Conservation (phyloP, 495 filamentous ascomycete genomes). For the Eremomyces bilateralis region DNA sequence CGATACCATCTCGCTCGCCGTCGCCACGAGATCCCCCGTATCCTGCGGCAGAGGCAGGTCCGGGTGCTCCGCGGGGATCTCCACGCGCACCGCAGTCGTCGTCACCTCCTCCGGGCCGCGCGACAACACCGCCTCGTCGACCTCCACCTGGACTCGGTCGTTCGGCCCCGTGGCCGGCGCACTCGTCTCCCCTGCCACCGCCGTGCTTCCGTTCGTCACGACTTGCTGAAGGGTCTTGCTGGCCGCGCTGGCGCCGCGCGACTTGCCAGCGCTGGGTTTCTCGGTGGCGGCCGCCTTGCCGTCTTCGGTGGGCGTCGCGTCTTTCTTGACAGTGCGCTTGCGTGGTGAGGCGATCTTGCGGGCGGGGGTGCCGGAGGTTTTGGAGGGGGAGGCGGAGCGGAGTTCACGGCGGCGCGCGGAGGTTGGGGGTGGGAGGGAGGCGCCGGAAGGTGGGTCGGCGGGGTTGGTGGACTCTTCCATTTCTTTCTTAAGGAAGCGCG, state of each 20-base stretch:
- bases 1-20: constrained; percentile 78
- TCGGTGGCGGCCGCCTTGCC: constrained; percentile 29
- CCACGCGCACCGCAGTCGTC: constrained; percentile 58
- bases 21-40: constrained; percentile 57
- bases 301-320: neutral
- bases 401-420: constrained; percentile 24
- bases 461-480: neutral
- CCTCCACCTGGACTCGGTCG: constrained; percentile 35
- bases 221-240: constrained; percentile 6
- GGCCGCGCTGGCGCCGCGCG: constrained; percentile 21
- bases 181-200: no score
- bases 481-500: constrained; percentile 17
- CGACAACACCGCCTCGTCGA: constrained; percentile 32
- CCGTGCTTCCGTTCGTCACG: constrained; percentile 16
- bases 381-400: constrained; percentile 37
- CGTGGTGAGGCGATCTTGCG: constrained; percentile 40
- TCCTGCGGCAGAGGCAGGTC: constrained; percentile 53
- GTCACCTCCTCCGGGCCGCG: constrained; percentile 37
- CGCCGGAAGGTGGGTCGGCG: constrained; percentile 15
- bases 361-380: constrained; percentile 22
- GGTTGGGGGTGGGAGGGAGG: constrained; percentile 17
- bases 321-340: constrained; percentile 21
- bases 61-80: constrained; percentile 42
- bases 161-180: constrained; percentile 2
- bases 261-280: constrained; percentile 27